phyloP scores from a whole-genome alignment of 2,329 filamentous ascomycete species.

The Teratosphaeria destructans region DNA sequence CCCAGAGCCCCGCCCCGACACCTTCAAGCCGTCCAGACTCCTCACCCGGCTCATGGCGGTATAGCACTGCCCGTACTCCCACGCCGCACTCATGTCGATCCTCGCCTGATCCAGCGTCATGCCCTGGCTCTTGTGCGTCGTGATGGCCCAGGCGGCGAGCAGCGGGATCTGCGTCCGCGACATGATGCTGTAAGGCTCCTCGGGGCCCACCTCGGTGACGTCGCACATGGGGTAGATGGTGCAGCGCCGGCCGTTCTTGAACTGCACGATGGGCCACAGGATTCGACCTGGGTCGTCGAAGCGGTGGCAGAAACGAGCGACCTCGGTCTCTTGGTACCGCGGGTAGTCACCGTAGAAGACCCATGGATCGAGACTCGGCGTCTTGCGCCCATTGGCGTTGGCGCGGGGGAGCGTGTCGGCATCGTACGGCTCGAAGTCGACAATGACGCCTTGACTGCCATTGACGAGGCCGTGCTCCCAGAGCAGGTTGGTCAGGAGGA shows the following conservation, averaged over 20 bases:
- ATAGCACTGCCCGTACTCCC: slow-evolving; percentile 51
- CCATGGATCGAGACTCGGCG: background rate
- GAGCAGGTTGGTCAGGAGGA: slow-evolving; percentile 43
- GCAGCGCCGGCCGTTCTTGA: background rate
- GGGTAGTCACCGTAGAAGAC: background rate
- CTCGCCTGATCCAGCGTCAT: slow-evolving; percentile 50
- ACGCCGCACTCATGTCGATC: slow-evolving; percentile 42
- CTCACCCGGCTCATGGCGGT: slow-evolving; percentile 50
- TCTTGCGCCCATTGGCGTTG: background rate
- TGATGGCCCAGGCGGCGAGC: slow-evolving; percentile 50
- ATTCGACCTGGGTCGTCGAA: background rate
- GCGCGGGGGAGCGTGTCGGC: background rate
- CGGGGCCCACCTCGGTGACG: slow-evolving; percentile 36
- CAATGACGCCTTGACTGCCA: slow-evolving; percentile 39
- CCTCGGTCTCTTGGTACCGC: background rate
- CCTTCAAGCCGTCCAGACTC: slow-evolving; percentile 38
- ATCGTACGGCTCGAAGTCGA: slow-evolving; percentile 22
- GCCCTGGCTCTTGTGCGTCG: slow-evolving; percentile 52
- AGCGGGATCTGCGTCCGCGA: slow-evolving; percentile 53
- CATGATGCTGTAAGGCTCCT: slow-evolving; percentile 37
- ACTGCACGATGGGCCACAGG: background rate
- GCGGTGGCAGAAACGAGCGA: background rate
- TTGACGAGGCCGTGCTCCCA: slow-evolving; percentile 35
- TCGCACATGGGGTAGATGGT: slow-evolving; percentile 41
- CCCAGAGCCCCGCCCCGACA: slow-evolving; percentile 23